These are phyloP conservation scores for Smittium culicis DNA, from an alignment of 371 early-diverging fungal species.

Conservation along the genomic window DNA sequence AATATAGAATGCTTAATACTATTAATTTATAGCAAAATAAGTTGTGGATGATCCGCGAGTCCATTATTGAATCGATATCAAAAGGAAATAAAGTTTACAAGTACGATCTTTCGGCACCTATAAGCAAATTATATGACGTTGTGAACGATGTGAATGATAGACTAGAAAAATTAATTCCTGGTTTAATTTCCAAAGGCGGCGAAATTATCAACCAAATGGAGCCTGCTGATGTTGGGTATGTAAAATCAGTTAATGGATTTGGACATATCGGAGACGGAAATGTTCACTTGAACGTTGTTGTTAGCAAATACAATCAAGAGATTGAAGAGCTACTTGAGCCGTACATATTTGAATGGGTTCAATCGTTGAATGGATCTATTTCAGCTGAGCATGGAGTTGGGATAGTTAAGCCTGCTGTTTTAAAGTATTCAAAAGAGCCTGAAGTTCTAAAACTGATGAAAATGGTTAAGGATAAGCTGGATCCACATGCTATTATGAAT, in stretches of 20 bases:
- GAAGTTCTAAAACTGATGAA: slow-evolving; percentile 44
- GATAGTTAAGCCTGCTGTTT: slow-evolving; percentile 26
- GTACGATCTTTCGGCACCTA: slow-evolving; percentile 83
- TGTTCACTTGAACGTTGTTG: slow-evolving; percentile 75
- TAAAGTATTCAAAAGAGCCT: slow-evolving; percentile 38
- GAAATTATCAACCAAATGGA: slow-evolving; percentile 30
- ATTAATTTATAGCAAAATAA: slow-evolving; percentile 11
- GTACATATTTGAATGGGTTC: slow-evolving; percentile 78
- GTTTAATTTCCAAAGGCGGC: not conserved
- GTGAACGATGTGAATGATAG: slow-evolving; percentile 48
- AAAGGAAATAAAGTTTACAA: slow-evolving; percentile 76
- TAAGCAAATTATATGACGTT: slow-evolving; percentile 67
- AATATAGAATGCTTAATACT: slow-evolving; percentile 28
- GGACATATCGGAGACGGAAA: slow-evolving; percentile 92
- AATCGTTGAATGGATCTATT: slow-evolving; percentile 39
- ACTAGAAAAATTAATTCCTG: too few relatives aligned
- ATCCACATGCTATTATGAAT: slow-evolving; percentile 72
- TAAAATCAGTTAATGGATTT: slow-evolving; percentile 54
- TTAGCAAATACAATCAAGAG: slow-evolving; percentile 38
- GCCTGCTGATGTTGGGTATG: not conserved
- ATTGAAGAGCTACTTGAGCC: slow-evolving; percentile 56
- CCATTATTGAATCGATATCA: slow-evolving; percentile 78
- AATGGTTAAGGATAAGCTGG: slow-evolving; percentile 50
- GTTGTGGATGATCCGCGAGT: slow-evolving; percentile 84
- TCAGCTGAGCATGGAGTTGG: slow-evolving; percentile 40